Evolutionary conservation across 345 rosid genomes (phyloP).

Genomic region (Toxicodendron radicans): DNA sequence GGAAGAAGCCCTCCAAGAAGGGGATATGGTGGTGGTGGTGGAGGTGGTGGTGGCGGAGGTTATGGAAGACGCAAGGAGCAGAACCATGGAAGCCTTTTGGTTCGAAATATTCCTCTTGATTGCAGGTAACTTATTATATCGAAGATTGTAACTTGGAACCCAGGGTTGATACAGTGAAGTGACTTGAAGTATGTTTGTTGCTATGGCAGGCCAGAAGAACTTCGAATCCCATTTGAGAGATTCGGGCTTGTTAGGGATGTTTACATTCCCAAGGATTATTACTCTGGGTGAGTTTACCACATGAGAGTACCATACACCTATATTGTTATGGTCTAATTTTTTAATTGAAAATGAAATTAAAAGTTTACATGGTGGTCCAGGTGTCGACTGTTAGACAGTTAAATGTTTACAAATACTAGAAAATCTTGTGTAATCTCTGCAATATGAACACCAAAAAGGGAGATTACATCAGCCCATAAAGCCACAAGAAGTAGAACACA

Average conservation of each 20-base stretch:
- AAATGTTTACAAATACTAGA: too few relatives aligned
- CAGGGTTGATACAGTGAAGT: too few relatives aligned
- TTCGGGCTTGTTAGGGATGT: slow-evolving; percentile 89
- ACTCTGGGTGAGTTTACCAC: slow-evolving; percentile 71
- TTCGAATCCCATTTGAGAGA: slow-evolving; percentile 79
- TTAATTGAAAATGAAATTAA: neutral
- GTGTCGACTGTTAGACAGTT: too few relatives aligned
- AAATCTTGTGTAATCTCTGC: too few relatives aligned
- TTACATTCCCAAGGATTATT: slow-evolving; percentile 87
- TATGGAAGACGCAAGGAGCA: slow-evolving; percentile 77
- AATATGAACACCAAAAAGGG: too few relatives aligned
- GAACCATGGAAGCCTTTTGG: slow-evolving; percentile 77
- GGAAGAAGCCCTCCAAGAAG: slow-evolving; percentile 74
- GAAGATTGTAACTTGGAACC: neutral
- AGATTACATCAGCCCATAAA: too few relatives aligned
- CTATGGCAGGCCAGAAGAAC: slow-evolving; percentile 81
- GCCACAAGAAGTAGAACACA: too few relatives aligned
- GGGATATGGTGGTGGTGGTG: slow-evolving; percentile 59
- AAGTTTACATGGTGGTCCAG: too few relatives aligned
- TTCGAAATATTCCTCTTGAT: slow-evolving; percentile 91
- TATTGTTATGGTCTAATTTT: neutral
- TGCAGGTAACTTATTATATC: slow-evolving; percentile 56
- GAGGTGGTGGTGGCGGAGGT: slow-evolving; percentile 74
- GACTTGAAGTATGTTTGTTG: neutral
- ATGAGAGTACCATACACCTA: neutral